Percentiles rank a stretch among this genome's conserved stretches.
These are phyloP conservation scores for Globisporangium sylvaticum DNA, from an alignment of 352 stramenopile genomes.

Conservation along the genomic window DNA sequence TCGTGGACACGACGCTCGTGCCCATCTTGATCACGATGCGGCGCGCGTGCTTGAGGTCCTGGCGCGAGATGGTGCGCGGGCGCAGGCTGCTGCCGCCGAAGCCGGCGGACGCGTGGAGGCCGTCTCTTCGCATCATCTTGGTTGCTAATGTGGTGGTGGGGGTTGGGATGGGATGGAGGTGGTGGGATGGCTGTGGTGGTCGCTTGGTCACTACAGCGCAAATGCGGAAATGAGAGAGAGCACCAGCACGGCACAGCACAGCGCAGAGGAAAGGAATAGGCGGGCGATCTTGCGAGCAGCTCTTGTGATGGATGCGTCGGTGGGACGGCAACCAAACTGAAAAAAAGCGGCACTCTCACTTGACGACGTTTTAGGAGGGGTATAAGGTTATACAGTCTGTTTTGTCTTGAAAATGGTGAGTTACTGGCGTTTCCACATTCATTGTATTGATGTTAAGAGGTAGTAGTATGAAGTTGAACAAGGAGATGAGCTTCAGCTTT, in stretches of 20 bases:
- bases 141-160: neutral
- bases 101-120: conserved; percentile 46
- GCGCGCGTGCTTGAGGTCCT: conserved; percentile 70
- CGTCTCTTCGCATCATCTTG: conserved; percentile 49
- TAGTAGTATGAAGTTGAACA: too few relatives aligned
- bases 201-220: neutral
- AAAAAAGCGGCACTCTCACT: too few relatives aligned
- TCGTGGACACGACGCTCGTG: conserved; percentile 93
- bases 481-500: too few relatives aligned
- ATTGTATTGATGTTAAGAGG: too few relatives aligned
- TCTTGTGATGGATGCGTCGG: neutral
- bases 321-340: too few relatives aligned
- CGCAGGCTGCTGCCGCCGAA: too few relatives aligned
- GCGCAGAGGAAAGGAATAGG: too few relatives aligned
- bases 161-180: conserved; percentile 1
- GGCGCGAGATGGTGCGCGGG: conserved; percentile 52
- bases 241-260: too few relatives aligned
- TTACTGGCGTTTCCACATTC: too few relatives aligned
- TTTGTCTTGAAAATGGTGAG: too few relatives aligned
- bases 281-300: neutral
- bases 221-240: neutral
- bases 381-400: too few relatives aligned
- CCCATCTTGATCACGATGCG: conserved; percentile 96
- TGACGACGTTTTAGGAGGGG: too few relatives aligned
- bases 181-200: neutral